Evolutionary conservation across 1,284 basidiomycete species (phyloP), one percentile per base, ranked within the genome.

Genomic region (Bjerkandera adusta): DNA sequence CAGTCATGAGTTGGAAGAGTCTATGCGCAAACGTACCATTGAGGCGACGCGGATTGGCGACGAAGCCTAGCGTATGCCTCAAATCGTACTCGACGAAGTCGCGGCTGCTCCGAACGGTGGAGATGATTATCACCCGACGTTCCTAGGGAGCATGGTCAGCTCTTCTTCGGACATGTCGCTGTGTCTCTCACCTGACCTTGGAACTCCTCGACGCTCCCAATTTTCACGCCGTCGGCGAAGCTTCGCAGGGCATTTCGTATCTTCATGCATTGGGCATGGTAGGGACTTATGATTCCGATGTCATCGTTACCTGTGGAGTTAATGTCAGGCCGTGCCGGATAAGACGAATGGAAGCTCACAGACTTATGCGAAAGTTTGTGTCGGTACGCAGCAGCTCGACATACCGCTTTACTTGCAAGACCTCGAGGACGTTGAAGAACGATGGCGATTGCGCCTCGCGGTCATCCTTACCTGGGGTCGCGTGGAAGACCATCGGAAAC

Each of bases 151-250:
- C n/a, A n/a, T n/a, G n/a, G n/a, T n/a, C n/a, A n/a, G n/a, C n/a
- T n/a, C n/a, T n/a, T n/a, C n/a, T n/a, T n/a, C n/a, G n/a, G n/a
- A n/a, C n/a, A n/a, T n/a, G n/a, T n/a, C n/a, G n/a, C n/a, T n/a
- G n/a, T n/a, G n/a, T n/a, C n/a, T 54, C 71, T 21, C 21, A 79
- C 79, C 63, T 81, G 77, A 21, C 81, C 80, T 60, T 83, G 81
- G 60, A 79, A 82, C 47, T 81, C 78, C 52, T 83, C 81, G 0
- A 81, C 79, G 24, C 74, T 76, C 5, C 77, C 80, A 32, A 82
- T 73, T 53, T 74, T 79, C 24, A 79, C 67, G 2, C 60, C 68
- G 20, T 66, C 63, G 5, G 56, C 49, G 0, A 69, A 65, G 1
- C 59, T 54, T 10, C 47, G 51, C 13, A 81, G 56, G 1, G 64